Evolutionary conservation across 257 asterid species (phyloP).

Genomic region (Solanum sitiens): DNA sequence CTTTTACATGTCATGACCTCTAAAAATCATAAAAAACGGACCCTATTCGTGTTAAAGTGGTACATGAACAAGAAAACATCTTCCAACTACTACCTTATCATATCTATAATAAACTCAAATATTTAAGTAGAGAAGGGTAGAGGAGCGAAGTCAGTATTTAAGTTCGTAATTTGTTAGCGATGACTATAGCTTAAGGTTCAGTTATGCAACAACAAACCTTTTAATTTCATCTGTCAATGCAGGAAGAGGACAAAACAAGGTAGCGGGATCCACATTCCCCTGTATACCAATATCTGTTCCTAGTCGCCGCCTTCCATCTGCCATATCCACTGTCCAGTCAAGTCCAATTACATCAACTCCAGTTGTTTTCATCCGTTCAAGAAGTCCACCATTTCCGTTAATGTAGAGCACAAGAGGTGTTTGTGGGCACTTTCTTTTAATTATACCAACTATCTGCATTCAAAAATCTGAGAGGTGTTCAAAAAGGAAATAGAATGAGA

Average conservation of each 20-base stretch:
- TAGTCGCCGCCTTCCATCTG: constrained; percentile 40
- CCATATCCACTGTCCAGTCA: constrained; percentile 97
- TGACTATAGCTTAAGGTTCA: neutral
- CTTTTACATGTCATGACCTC: neutral
- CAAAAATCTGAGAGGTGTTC: constrained; percentile 12
- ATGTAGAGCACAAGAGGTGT: constrained; percentile 89
- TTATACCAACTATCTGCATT: constrained; percentile 59
- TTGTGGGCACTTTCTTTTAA: constrained; percentile 67
- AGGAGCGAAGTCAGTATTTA: neutral
- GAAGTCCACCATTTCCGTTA: constrained; percentile 89
- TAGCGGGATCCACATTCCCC: constrained; percentile 91
- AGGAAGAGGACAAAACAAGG: constrained; percentile 71
- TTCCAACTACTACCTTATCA: neutral
- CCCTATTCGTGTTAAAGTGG: neutral
- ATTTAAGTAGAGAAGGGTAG: neutral
- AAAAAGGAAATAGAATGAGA: constrained; percentile 1
- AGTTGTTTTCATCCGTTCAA: constrained; percentile 83
- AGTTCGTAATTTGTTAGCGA: neutral
- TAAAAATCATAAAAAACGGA: neutral
- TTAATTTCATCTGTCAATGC: constrained; percentile 60
- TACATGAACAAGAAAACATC: neutral
- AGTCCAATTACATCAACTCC: constrained; percentile 96
- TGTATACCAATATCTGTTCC: constrained; percentile 72
- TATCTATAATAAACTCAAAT: neutral
- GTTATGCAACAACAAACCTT: constrained; percentile 31